Percentiles rank a stretch among this genome's conserved stretches.
These are phyloP conservation scores for Lobosporangium transversale DNA, from an alignment of 192 early-diverging fungal genomes.

Conservation along the genomic window DNA sequence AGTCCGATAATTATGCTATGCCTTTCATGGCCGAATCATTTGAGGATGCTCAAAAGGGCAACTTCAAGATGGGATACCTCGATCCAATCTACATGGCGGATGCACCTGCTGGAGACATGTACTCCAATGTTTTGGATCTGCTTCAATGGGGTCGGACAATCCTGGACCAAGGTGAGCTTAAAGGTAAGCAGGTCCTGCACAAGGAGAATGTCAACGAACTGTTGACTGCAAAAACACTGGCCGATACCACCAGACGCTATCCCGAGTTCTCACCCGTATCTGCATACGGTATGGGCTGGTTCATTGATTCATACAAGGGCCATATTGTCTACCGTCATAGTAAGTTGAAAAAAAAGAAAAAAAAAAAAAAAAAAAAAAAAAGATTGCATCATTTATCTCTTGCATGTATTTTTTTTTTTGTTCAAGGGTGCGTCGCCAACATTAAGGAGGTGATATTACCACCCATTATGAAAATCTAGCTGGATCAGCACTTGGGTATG, in stretches of 20 bases:
- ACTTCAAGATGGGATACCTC: slow-evolving; percentile 13
- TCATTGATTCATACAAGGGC: slow-evolving; percentile 14
- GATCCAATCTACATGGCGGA: slow-evolving; percentile 2
- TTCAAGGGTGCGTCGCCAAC: neutral
- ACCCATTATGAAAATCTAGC: too few species aligned
- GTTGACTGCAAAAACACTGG: neutral
- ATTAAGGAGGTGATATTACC: too few species aligned
- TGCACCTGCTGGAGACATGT: slow-evolving; percentile 19
- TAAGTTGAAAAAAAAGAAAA: too few species aligned
- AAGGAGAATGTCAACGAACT: neutral
- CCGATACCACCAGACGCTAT: neutral
- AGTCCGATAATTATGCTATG: slow-evolving; percentile 15
- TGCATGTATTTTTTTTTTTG: neutral
- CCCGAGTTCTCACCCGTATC: neutral
- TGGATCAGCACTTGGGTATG: neutral
- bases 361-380: neutral
- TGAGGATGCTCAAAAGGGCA: slow-evolving; percentile 35
- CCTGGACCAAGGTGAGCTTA: slow-evolving; percentile 1
- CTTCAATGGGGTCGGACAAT: slow-evolving; percentile 4
- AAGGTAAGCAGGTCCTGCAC: slow-evolving; percentile 28
- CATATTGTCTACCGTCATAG: slow-evolving; percentile 5
- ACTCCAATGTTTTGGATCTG: slow-evolving; percentile 24
- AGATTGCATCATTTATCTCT: neutral
- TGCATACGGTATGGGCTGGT: slow-evolving; percentile 25
- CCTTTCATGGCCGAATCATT: slow-evolving; percentile 12